Evolutionary conservation across 1,284 basidiomycete genomes (phyloP).

Genomic region (Cutaneotrichosporon sp.): DNA sequence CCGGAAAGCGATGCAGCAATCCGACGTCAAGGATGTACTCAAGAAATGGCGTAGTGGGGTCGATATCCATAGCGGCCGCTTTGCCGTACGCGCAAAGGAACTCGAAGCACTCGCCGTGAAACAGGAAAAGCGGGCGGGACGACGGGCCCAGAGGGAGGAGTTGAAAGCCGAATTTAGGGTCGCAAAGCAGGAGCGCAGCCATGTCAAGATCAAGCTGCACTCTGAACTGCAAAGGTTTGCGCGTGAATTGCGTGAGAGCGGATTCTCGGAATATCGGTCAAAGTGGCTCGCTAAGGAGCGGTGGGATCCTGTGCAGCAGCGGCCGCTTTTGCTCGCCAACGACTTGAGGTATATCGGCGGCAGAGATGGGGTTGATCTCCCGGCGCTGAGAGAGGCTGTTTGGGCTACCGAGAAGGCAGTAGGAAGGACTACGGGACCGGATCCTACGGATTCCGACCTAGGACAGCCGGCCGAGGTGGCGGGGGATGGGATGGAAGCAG

Average conservation of each 20-base stretch:
- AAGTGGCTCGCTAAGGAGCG: no score
- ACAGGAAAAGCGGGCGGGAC: no score
- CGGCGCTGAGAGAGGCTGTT: background rate
- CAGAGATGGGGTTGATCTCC: no score
- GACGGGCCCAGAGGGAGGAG: background rate
- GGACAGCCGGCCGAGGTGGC: background rate
- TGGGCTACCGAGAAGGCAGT: background rate
- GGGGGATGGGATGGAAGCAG: background rate
- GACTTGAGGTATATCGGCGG: no score
- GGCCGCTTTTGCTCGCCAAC: no score
- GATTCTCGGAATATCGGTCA: background rate
- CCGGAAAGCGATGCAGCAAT: background rate
- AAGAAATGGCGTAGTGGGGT: background rate
- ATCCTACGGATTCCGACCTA: no score
- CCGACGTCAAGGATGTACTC: background rate
- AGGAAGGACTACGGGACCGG: no score
- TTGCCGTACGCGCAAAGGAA: background rate
- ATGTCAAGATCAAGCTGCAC: no score
- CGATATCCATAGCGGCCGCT: background rate
- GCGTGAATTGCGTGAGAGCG: background rate
- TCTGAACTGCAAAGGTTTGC: no score
- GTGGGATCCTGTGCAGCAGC: no score
- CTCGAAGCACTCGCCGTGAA: background rate
- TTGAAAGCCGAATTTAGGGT: background rate
- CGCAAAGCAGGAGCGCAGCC: background rate